Evolutionary conservation across 2,329 filamentous ascomycete species (phyloP).

Genomic region (Trichoderma asperellum): DNA sequence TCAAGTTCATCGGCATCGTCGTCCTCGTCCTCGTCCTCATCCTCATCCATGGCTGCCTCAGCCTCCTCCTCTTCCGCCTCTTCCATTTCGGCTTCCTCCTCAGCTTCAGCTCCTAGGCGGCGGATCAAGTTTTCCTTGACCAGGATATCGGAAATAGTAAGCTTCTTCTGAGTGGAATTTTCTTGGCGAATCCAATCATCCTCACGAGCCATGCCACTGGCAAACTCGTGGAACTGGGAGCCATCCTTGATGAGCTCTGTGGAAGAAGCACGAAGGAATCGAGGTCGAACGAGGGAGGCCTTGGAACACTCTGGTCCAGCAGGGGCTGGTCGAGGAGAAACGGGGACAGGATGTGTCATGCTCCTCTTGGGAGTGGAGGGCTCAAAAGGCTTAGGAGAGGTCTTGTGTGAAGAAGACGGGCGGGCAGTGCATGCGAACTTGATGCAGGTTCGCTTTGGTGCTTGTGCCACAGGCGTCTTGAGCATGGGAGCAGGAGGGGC

Average conservation of each 20-base stretch:
- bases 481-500: constrained; percentile 41
- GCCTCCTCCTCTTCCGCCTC: constrained; percentile 62
- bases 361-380: constrained; percentile 41
- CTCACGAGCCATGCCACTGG: constrained; percentile 76
- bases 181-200: constrained; percentile 88
- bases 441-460: constrained; percentile 64
- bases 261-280: constrained; percentile 56
- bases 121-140: constrained; percentile 88
- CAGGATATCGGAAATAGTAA: constrained; percentile 89
- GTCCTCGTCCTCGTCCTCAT: constrained; percentile 54
- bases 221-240: constrained; percentile 86
- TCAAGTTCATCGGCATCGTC: constrained; percentile 52
- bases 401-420: constrained; percentile 49
- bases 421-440: constrained; percentile 74
- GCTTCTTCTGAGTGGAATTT: constrained; percentile 64
- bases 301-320: constrained; percentile 33
- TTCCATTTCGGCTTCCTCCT: constrained; percentile 81
- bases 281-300: constrained; percentile 40
- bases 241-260: constrained; percentile 58
- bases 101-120: constrained; percentile 82
- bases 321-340: constrained; percentile 34
- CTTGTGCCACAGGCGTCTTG: constrained; percentile 39
- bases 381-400: constrained; percentile 39
- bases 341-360: constrained; percentile 33
- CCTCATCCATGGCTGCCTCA: constrained; percentile 41